A percentile compares a stretch with the other conserved stretches of the same genome.
Evolutionary conservation across 441 rosid genomes (phyloP).

Genomic region (Erysimum cheiri): DNA sequence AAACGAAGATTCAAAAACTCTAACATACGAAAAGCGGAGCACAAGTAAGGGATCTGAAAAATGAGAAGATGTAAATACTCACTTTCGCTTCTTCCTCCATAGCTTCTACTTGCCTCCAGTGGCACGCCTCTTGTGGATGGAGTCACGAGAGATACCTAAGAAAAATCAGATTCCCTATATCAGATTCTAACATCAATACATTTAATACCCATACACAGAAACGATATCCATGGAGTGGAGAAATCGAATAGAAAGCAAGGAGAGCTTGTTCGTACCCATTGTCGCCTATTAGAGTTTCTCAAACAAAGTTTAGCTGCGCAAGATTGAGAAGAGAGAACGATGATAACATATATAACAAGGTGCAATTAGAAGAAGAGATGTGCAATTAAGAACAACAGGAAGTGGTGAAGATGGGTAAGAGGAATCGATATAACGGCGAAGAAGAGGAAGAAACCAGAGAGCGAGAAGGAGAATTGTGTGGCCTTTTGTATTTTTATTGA

Average conservation of each 20-base stretch:
- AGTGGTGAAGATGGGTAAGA: too few relatives aligned
- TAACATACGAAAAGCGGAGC: neutral
- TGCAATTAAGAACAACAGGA: too few relatives aligned
- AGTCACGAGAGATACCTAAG: slow-evolving; percentile 47
- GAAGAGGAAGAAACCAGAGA: too few relatives aligned
- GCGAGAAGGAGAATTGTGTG: too few relatives aligned
- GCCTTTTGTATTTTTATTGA: too few relatives aligned
- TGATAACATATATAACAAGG: neutral
- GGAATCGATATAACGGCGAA: too few relatives aligned
- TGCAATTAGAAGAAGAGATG: neutral
- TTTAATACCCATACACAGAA: neutral
- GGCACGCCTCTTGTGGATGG: slow-evolving; percentile 46
- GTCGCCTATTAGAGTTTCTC: slow-evolving; percentile 37
- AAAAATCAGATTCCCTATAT: neutral
- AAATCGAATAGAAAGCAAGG: neutral
- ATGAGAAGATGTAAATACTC: neutral
- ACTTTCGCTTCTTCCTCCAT: slow-evolving; percentile 51
- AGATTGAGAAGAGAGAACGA: neutral
- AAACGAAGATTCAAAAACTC: neutral
- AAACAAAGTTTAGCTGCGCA: slow-evolving; percentile 27
- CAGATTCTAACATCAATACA: neutral
- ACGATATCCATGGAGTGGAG: neutral
- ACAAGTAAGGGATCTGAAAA: slow-evolving; percentile 18
- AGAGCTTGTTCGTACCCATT: slow-evolving; percentile 33
- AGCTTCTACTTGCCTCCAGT: slow-evolving; percentile 39